A percentile compares a stretch with the other conserved stretches of the same genome.
Conservation (phyloP, 345 rosid species). For the Pistacia vera region DNA sequence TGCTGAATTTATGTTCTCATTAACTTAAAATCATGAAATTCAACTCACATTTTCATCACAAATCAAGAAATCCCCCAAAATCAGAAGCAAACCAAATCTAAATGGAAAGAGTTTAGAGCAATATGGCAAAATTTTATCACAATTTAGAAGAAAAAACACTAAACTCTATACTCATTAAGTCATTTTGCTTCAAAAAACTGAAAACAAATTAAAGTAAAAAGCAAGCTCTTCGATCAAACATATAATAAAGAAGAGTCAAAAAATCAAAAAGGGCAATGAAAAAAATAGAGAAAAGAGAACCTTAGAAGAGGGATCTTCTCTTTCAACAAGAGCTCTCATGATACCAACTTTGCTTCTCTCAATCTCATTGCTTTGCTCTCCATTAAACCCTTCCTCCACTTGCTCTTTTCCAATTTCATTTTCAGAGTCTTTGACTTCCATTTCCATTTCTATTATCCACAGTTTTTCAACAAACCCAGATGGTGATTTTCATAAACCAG, state of each 20-base stretch:
- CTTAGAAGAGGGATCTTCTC: conserved; percentile 81
- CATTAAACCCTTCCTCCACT: conserved; percentile 9
- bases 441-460: conserved; percentile 12
- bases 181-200: neutral
- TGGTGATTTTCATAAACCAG: no score
- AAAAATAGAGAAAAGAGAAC: conserved; percentile 23
- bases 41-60: neutral
- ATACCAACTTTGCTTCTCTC: conserved; percentile 76
- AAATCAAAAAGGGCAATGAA: neutral
- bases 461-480: neutral
- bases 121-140: neutral
- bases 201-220: neutral
- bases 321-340: conserved; percentile 76
- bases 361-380: conserved; percentile 45
- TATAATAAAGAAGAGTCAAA: neutral
- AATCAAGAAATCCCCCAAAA: neutral
- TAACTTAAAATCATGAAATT: neutral
- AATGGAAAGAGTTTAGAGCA: neutral
- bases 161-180: neutral
- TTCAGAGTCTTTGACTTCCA: conserved; percentile 24
- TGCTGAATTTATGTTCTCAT: neutral
- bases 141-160: neutral
- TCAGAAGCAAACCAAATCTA: neutral
- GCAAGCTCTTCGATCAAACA: neutral
- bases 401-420: conserved; percentile 1